phyloP scores from a whole-genome alignment of 2,329 filamentous ascomycete genomes.

The Apiospora rasikravindrae region DNA sequence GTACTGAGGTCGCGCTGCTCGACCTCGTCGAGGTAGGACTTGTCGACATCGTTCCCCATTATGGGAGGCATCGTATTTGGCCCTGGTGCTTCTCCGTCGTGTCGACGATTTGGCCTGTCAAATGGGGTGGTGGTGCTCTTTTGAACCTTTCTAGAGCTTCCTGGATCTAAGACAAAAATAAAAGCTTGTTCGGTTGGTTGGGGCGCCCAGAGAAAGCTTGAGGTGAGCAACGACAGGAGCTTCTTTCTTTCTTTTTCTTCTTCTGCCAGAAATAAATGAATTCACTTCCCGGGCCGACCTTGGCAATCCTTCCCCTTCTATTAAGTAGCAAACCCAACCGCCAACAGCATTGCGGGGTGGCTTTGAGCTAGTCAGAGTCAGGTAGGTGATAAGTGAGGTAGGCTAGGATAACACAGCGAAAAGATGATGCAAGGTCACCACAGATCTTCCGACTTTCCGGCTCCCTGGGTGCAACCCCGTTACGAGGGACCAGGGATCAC shows the following conservation, averaged over 20 bases:
- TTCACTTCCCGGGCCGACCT: not conserved
- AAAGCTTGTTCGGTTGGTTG: not conserved
- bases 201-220: slow-evolving; percentile 8
- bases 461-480: not conserved
- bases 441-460: slow-evolving; percentile 7
- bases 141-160: not conserved
- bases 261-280: not conserved
- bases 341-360: slow-evolving; percentile 7
- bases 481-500: not conserved
- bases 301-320: not conserved
- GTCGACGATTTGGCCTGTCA: not conserved
- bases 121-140: not conserved
- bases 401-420: not conserved
- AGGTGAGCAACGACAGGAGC: not conserved
- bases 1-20: slow-evolving; percentile 30
- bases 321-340: not conserved
- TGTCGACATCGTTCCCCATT: slow-evolving; percentile 24
- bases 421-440: not conserved
- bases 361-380: not conserved
- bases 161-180: not conserved
- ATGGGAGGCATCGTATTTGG: slow-evolving; percentile 26
- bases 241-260: not conserved
- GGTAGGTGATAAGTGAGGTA: not conserved
- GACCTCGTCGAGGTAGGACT: slow-evolving; percentile 32
- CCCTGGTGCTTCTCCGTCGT: not conserved